Conservation (phyloP, 345 rosid genomes). For the Durio zibethinus region DNA sequence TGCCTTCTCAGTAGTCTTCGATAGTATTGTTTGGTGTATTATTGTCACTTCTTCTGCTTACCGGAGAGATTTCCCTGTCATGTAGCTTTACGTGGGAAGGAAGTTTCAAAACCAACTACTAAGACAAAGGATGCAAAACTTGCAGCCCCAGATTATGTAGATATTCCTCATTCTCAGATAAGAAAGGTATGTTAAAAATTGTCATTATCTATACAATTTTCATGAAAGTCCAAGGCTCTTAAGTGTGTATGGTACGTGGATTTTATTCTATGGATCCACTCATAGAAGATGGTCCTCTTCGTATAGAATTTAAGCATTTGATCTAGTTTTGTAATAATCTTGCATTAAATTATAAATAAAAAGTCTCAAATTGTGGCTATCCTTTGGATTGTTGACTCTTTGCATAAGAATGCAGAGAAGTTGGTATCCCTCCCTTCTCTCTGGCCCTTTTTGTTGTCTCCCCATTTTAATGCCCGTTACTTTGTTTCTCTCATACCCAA, state of each 20-base stretch:
- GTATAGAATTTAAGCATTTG: neutral
- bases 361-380: neutral
- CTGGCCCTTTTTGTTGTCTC: neutral
- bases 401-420: neutral
- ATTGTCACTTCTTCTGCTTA: constrained; percentile 8
- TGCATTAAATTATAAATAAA: neutral
- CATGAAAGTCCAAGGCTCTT: neutral
- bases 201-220: neutral
- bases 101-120: constrained; percentile 51
- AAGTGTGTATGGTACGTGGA: neutral
- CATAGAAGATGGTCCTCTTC: neutral
- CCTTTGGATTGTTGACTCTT: constrained; percentile 8
- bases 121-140: constrained; percentile 39
- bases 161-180: constrained; percentile 90
- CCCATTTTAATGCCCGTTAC: neutral
- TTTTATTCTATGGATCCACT: neutral
- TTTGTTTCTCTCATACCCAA: neutral
- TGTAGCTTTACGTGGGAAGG: constrained; percentile 71
- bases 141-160: constrained; percentile 71
- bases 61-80: constrained; percentile 18
- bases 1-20: neutral
- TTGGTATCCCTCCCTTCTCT: neutral
- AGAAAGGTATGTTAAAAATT: constrained; percentile 56
- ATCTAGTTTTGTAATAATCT: neutral
- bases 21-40: neutral